Evolutionary conservation across 1,139 yeast genomes (phyloP), one percentile per base, ranked within the genome.

Genomic region (Eremothecium sinecaudum): DNA sequence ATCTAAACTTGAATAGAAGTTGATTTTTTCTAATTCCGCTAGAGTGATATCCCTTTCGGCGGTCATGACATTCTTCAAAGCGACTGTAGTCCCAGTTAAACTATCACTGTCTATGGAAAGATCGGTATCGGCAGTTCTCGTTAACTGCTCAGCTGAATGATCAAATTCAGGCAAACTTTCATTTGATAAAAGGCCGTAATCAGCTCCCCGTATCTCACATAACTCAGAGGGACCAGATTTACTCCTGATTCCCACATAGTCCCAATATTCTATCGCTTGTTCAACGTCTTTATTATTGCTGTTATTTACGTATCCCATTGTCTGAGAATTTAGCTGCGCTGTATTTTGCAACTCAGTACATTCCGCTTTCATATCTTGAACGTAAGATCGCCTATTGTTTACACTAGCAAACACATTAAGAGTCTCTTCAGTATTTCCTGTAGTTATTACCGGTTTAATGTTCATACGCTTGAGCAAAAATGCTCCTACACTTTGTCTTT

Each of bases 401-500:
- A 19, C 21, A 7, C 21, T 7, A 19, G 10, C 9, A 19, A 19
- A 7, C 9, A 8, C 10, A 10, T 24, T 24, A 12, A 12, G 16
- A 12, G 16, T 15, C 14, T 27, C 30, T 16, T 27, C 19, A 11
- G 19, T n/a, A 16, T 27, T 12, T 12, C 7, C 19, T 4, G 30
- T 16, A 4, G 30, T 26, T 12, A 34, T 13, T 15, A 64, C 54
- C 0, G 71, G 69, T 35, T 53, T 53, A 20, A 66, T 46, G 35
- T 63, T 61, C 57, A 61, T 52, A 34, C 57, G 61, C 18, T 57
- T 54, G 39, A 59, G 42, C 11, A 60, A 42, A 15, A 61, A 42
- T 12, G 66, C 63, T 5, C 64, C 66, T 21, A 60, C 50, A 34
- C 43, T 39, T 9, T 24, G 31, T 19, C 41, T 29, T n/a, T n/a